Evolutionary conservation across 768 basidiomycete genomes (phyloP).

Genomic region (Leccinum truebloodii): DNA sequence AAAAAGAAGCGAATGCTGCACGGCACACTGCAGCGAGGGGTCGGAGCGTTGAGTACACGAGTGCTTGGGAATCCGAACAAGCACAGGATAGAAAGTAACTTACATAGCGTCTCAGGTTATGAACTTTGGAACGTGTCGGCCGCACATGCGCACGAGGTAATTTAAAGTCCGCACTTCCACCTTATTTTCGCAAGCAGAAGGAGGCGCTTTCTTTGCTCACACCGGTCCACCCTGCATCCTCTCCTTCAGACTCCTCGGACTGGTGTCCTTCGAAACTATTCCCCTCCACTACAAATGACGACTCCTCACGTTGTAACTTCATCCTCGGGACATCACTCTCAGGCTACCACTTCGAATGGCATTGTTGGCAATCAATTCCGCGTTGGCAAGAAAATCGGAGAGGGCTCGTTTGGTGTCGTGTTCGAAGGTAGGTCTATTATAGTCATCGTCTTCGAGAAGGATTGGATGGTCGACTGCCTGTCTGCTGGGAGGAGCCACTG

Average conservation of each 20-base stretch:
- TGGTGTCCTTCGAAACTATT: conserved; percentile 26
- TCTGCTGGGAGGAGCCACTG: conserved; percentile 4
- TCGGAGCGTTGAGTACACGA: not conserved
- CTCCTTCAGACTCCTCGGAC: conserved; percentile 30
- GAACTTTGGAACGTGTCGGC: conserved; percentile 30
- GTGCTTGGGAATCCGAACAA: not conserved
- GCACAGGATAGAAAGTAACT: not conserved
- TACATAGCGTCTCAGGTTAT: not conserved
- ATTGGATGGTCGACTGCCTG: conserved; percentile 1
- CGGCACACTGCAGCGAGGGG: not conserved
- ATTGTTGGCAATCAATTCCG: conserved; percentile 80
- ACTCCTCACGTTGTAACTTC: conserved; percentile 85
- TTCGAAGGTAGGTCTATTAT: conserved; percentile 74
- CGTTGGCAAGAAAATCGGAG: conserved; percentile 98
- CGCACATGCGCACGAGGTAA: conserved; percentile 18
- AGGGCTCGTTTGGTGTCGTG: conserved; percentile 98
- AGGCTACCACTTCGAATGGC: conserved; percentile 63
- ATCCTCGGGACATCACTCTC: conserved; percentile 67
- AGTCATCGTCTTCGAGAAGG: conserved; percentile 2
- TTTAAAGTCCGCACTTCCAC: conserved; percentile 37
- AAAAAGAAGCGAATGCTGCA: not conserved
- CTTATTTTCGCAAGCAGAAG: conserved; percentile 30
- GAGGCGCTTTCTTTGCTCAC: conserved; percentile 24
- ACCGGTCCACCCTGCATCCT: conserved; percentile 23
- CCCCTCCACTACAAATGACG: conserved; percentile 48